Evolutionary conservation across 768 basidiomycete genomes (phyloP).

Genomic region (Gymnopilus junonius): DNA sequence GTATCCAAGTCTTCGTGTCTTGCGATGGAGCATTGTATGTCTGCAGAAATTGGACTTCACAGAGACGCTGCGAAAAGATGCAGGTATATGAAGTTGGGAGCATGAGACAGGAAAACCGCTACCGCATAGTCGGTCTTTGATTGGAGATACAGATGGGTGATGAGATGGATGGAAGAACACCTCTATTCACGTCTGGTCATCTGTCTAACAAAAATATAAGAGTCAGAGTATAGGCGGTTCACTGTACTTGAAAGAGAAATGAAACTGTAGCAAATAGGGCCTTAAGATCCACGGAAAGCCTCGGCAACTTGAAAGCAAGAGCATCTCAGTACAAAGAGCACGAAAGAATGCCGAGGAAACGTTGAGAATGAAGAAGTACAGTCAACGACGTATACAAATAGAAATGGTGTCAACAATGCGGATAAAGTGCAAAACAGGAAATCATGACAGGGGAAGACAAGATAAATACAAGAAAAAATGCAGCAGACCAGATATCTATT

Average conservation of each 20-base stretch:
- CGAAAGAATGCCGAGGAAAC: slow-evolving; percentile 23
- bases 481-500: slow-evolving; percentile 10
- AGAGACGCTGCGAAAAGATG: background rate
- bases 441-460: slow-evolving; percentile 15
- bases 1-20: background rate
- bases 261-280: background rate
- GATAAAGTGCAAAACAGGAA: slow-evolving; percentile 21
- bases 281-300: slow-evolving; percentile 25
- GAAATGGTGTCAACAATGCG: slow-evolving; percentile 28
- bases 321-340: slow-evolving; percentile 15
- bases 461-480: slow-evolving; percentile 19
- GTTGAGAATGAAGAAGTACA: slow-evolving; percentile 15
- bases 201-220: slow-evolving; percentile 14
- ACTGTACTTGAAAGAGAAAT: slow-evolving; percentile 7
- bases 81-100: background rate
- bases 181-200: slow-evolving; percentile 3
- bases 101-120: background rate
- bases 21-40: background rate
- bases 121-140: background rate
- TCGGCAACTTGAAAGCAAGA: slow-evolving; percentile 22
- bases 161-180: background rate
- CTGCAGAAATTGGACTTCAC: background rate
- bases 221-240: slow-evolving; percentile 17
- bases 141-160: background rate
- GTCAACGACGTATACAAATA: slow-evolving; percentile 33